Conservation (phyloP, 768 basidiomycete genomes). For the Lepiota brunneoincarnata region DNA sequence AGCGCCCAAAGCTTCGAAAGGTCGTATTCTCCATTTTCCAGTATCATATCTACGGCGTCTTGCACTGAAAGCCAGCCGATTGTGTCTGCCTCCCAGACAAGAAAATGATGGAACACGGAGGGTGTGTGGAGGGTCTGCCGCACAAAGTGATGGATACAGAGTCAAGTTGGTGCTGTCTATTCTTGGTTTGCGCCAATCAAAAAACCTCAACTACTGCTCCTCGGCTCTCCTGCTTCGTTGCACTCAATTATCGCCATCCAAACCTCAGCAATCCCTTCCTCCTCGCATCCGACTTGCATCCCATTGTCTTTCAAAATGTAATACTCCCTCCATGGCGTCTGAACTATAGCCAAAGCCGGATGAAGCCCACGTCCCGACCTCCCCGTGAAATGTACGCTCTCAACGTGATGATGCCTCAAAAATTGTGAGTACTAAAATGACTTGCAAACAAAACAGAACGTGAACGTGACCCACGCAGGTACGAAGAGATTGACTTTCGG, state of each 20-base stretch:
- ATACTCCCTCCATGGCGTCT: slow-evolving; percentile 68
- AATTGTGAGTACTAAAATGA: not conserved
- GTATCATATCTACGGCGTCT: slow-evolving; percentile 43
- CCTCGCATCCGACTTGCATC: slow-evolving; percentile 74
- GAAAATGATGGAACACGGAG: slow-evolving; percentile 1
- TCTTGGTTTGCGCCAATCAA: slow-evolving; percentile 12
- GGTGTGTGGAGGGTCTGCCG: not conserved
- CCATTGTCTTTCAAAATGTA: slow-evolving; percentile 73
- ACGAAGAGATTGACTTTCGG: slow-evolving; percentile 55
- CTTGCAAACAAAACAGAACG: not conserved
- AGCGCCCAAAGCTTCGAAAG: slow-evolving; percentile 61
- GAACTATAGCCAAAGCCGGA: slow-evolving; percentile 62
- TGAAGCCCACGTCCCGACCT: slow-evolving; percentile 46
- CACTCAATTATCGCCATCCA: slow-evolving; percentile 66
- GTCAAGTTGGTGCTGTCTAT: slow-evolving; percentile 7
- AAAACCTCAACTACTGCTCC: slow-evolving; percentile 8
- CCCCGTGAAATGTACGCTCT: slow-evolving; percentile 67
- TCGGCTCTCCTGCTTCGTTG: slow-evolving; percentile 14
- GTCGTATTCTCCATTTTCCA: slow-evolving; percentile 58
- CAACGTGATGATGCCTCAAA: slow-evolving; percentile 69
- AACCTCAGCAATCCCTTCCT: slow-evolving; percentile 60
- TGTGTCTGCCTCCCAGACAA: not conserved
- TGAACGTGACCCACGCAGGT: slow-evolving; percentile 50
- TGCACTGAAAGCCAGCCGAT: not conserved
- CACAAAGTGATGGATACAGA: not conserved